Percentiles rank a stretch among this genome's conserved stretches.
Conservation (phyloP, 495 filamentous ascomycete species). For the Podospora sp. region DNA sequence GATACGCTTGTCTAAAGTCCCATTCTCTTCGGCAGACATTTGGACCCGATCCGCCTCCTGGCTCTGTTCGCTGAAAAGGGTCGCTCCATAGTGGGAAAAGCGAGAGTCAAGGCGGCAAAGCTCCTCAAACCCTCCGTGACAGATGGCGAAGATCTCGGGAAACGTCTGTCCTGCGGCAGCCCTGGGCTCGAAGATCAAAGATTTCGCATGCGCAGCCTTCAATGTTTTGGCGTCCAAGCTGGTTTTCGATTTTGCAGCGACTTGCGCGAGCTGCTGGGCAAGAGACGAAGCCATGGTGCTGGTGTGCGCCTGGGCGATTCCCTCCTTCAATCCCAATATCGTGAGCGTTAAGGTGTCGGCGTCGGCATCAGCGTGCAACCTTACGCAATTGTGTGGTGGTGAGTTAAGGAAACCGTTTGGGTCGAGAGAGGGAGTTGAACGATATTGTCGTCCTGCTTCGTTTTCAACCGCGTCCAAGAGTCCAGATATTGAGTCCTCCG, state of each 20-base stretch:
- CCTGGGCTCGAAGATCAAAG: conserved; percentile 82
- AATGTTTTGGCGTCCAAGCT: conserved; percentile 87
- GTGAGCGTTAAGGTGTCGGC: neutral
- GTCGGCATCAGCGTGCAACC: neutral
- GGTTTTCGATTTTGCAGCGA: conserved; percentile 74
- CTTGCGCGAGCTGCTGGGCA: conserved; percentile 76
- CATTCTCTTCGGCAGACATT: conserved; percentile 79
- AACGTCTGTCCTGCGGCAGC: conserved; percentile 84
- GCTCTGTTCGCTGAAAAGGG: conserved; percentile 89
- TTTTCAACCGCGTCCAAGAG: neutral
- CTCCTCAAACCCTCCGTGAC: conserved; percentile 84
- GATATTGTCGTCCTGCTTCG: neutral
- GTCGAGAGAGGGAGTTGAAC: neutral
- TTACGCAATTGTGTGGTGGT: neutral
- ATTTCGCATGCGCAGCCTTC: conserved; percentile 84
- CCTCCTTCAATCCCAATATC: conserved; percentile 8
- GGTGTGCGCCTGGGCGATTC: neutral
- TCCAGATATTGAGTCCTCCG: neutral
- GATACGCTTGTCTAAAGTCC: conserved; percentile 73
- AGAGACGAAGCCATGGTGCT: conserved; percentile 72
- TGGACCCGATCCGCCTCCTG: conserved; percentile 81
- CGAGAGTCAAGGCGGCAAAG: conserved; percentile 81
- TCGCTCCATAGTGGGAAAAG: conserved; percentile 67
- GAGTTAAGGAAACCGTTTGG: neutral
- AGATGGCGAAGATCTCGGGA: conserved; percentile 82